Evolutionary conservation across 2,329 filamentous ascomycete species (phyloP).

Genomic region (Cordyceps fumosorosea): DNA sequence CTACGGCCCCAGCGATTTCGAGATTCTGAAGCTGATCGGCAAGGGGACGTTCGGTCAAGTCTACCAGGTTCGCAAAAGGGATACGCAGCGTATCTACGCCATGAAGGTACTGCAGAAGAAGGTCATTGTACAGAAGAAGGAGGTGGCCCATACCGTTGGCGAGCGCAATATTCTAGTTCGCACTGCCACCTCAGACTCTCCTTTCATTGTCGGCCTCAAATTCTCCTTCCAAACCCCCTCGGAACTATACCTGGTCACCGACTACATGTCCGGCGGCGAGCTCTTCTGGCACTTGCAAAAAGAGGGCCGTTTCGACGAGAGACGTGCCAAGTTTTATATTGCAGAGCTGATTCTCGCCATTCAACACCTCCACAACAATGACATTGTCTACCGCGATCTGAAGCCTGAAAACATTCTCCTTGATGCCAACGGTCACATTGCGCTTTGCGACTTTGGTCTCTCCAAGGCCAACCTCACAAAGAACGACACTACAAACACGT

Average conservation of each 20-base stretch:
- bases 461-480: conserved; percentile 97
- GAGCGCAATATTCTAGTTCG: conserved; percentile 96
- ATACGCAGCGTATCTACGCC: conserved; percentile 91
- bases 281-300: conserved; percentile 98
- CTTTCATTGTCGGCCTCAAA: conserved; percentile 95
- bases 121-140: conserved; percentile 99
- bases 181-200: conserved; percentile 90
- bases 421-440: conserved; percentile 96
- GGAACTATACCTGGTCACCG: conserved; percentile 95
- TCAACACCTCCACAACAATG: conserved; percentile 90
- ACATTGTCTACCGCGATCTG: conserved; percentile 95
- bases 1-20: conserved; percentile 91
- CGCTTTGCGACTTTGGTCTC: conserved; percentile 92
- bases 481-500: conserved; percentile 97
- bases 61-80: conserved; percentile 96
- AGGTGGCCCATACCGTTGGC: conserved; percentile 93
- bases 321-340: conserved; percentile 96
- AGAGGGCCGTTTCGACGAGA: conserved; percentile 91
- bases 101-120: conserved; percentile 99
- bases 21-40: conserved; percentile 91
- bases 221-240: conserved; percentile 98
- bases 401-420: conserved; percentile 97
- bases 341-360: conserved; percentile 93
- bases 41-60: conserved; percentile 98
- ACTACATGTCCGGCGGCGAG: conserved; percentile 98